phyloP scores from a whole-genome alignment of 2,329 filamentous ascomycete genomes.

The Pseudogymnoascus sp. region DNA sequence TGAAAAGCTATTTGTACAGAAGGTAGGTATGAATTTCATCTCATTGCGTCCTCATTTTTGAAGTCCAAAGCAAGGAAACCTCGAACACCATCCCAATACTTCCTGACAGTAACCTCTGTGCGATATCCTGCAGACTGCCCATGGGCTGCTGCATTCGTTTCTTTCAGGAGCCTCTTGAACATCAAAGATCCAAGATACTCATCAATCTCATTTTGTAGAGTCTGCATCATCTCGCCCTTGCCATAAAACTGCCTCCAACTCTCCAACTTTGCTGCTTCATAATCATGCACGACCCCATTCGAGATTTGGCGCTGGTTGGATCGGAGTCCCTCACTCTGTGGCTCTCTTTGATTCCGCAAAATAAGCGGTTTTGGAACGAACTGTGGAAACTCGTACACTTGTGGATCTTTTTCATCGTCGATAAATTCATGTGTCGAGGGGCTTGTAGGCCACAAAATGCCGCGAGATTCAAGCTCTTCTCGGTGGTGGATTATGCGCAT shows the following conservation, averaged over 20 bases:
- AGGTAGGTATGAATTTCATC: not conserved
- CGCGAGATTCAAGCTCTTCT: not conserved
- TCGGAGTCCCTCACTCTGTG: not conserved
- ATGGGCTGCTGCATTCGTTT: not conserved
- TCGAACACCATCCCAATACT: not conserved
- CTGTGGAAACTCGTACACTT: not conserved
- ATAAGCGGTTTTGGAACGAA: not conserved
- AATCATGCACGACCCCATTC: not conserved
- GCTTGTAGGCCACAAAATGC: not conserved
- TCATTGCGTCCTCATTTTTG: not conserved
- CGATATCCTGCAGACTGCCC: not conserved
- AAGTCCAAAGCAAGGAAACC: not conserved
- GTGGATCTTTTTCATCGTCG: not conserved
- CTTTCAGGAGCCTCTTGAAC: not conserved
- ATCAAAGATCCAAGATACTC: not conserved
- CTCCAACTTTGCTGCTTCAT: constrained; percentile 1
- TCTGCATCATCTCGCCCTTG: not conserved
- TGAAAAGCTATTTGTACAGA: not conserved
- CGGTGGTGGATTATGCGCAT: not conserved
- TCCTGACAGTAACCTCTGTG: not conserved
- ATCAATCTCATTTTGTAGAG: not conserved
- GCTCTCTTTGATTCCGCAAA: not conserved
- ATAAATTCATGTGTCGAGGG: not conserved
- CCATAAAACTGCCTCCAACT: not conserved
- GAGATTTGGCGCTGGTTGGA: not conserved